Percentiles rank a stretch among this genome's conserved stretches.
Conservation (phyloP, 768 basidiomycete genomes). For the Xerocomellus intermedius region DNA sequence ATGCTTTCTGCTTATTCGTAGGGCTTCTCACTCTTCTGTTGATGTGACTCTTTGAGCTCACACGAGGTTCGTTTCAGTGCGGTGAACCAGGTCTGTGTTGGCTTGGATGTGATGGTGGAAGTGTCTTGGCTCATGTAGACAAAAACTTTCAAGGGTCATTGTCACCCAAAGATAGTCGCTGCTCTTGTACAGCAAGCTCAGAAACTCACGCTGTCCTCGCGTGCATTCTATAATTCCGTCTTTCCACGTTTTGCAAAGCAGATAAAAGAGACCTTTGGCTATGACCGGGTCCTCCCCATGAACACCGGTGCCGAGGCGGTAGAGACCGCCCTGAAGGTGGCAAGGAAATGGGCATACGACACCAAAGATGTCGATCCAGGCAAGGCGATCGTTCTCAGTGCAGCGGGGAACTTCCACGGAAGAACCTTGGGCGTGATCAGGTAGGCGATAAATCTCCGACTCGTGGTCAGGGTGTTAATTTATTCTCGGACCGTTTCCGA, state of each 20-base stretch:
- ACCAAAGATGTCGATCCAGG: conserved; percentile 48
- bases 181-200: conserved; percentile 83
- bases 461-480: conserved; percentile 1
- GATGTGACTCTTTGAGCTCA: conserved; percentile 3
- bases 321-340: conserved; percentile 94
- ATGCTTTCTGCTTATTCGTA: conserved; percentile 98
- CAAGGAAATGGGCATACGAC: conserved; percentile 98
- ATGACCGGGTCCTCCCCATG: conserved; percentile 97
- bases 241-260: conserved; percentile 89
- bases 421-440: conserved; percentile 87
- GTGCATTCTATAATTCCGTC: conserved; percentile 93
- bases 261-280: conserved; percentile 81
- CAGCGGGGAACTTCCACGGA: conserved; percentile 93
- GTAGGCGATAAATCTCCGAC: conserved; percentile 34
- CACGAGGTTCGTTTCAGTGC: conserved; percentile 46
- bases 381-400: conserved; percentile 82
- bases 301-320: conserved; percentile 99
- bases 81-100: conserved; percentile 72
- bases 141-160: conserved; percentile 65
- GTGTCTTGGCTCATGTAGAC: conserved; percentile 13
- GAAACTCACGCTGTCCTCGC: conserved; percentile 88
- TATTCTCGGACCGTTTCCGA: conserved; percentile 13
- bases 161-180: conserved; percentile 83
- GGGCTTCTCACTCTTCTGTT: conserved; percentile 31
- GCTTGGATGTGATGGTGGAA: conserved; percentile 8